Conservation (phyloP, 345 rosid genomes). For the thale cress (Arabidopsis thaliana) region TAIR10.1 NC_003074.8:5641501-5642000, state of each 20-base stretch:
- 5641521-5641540: conserved; percentile 75
- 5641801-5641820: background rate
- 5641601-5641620: background rate
- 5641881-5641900: background rate
- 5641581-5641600: background rate
- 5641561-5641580: background rate
- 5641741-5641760: conserved; percentile 45
- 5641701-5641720: conserved; percentile 65
- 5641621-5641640: background rate
- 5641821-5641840: background rate
- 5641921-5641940: conserved; percentile 3
- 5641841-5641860: background rate
- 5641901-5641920: background rate
- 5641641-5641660: conserved; percentile 79
- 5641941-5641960: background rate
- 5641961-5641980: conserved; percentile 6
- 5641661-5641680: conserved; percentile 87
- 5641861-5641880: conserved; percentile 1
- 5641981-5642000: background rate
- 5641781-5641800: background rate
- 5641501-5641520: conserved; percentile 59
- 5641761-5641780: background rate
- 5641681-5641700: conserved; percentile 69
- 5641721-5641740: conserved; percentile 93
- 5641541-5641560: conserved; percentile 61